phyloP scores from a whole-genome alignment of 2,329 filamentous ascomycete genomes.

The Onygenales sp. region DNA sequence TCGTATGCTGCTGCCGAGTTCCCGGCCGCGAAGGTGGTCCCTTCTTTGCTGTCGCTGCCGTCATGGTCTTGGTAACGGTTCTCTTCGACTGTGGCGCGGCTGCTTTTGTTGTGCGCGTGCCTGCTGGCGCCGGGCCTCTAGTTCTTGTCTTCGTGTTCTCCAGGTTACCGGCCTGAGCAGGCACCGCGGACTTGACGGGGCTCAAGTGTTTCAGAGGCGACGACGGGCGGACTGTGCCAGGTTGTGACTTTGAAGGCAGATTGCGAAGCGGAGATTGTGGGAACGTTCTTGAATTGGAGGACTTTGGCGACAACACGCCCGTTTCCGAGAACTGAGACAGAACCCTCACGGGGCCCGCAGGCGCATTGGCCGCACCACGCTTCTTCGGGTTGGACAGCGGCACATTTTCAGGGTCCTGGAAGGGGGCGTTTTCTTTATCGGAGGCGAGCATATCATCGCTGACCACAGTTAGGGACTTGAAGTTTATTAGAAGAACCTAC shows the following conservation, averaged over 20 bases:
- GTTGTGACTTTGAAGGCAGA: constrained; percentile 41
- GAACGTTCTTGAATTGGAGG: constrained; percentile 64
- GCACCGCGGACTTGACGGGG: constrained; percentile 24
- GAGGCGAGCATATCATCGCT: constrained; percentile 56
- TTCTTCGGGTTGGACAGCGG: constrained; percentile 63
- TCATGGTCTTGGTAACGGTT: constrained; percentile 16
- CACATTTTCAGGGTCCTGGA: constrained; percentile 30
- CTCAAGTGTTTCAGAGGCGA: constrained; percentile 53
- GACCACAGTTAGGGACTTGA: constrained; percentile 16
- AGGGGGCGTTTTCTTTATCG: constrained; percentile 65
- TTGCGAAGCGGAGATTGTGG: constrained; percentile 46
- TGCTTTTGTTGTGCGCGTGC: constrained; percentile 17
- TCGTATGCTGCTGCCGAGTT: constrained; percentile 28
- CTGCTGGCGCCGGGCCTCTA: constrained; percentile 15
- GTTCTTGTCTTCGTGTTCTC: constrained; percentile 16
- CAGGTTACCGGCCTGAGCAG: constrained; percentile 11
- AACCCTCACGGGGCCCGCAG: constrained; percentile 27
- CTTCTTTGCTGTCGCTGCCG: constrained; percentile 21
- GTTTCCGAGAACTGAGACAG: constrained; percentile 37
- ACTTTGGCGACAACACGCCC: constrained; percentile 70
- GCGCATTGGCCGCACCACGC: constrained; percentile 32
- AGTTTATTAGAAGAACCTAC: constrained; percentile 7
- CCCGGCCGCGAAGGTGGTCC: constrained; percentile 26
- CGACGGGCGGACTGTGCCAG: constrained; percentile 47
- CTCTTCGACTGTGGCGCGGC: constrained; percentile 18